A percentile compares a stretch with the other conserved stretches of the same genome.
Evolutionary conservation across 768 basidiomycete species (phyloP).

Genomic region (Tylopilus felleus): DNA sequence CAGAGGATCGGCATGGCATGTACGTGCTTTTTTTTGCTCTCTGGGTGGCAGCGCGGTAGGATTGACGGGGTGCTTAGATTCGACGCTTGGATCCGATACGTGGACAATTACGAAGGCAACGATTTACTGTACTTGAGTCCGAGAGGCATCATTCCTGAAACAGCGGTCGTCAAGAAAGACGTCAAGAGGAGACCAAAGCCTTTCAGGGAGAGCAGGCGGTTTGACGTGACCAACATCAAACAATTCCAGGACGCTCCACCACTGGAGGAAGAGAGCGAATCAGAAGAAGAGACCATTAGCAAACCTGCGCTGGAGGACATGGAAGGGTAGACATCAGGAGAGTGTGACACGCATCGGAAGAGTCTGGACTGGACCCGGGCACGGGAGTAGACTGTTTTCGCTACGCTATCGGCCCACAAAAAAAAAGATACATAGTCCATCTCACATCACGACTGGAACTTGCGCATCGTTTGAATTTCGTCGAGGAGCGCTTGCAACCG

Average conservation of each 20-base stretch:
- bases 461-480: slow-evolving; percentile 87
- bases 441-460: slow-evolving; percentile 68
- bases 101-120: slow-evolving; percentile 72
- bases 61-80: slow-evolving; percentile 44
- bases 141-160: slow-evolving; percentile 70
- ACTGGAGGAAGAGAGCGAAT: slow-evolving; percentile 41
- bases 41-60: not conserved
- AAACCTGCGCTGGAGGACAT: slow-evolving; percentile 48
- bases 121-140: slow-evolving; percentile 79
- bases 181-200: slow-evolving; percentile 50
- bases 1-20: slow-evolving; percentile 78
- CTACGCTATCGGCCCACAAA: not conserved
- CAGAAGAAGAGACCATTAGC: slow-evolving; percentile 41
- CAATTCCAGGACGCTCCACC: slow-evolving; percentile 26
- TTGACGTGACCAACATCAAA: slow-evolving; percentile 53
- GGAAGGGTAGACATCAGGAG: slow-evolving; percentile 37
- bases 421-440: not conserved
- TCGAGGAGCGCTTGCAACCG: slow-evolving; percentile 75
- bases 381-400: slow-evolving; percentile 3
- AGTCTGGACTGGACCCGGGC: too few relatives aligned
- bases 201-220: slow-evolving; percentile 66
- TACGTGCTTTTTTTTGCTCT: slow-evolving; percentile 39
- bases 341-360: not conserved
- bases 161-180: slow-evolving; percentile 62
- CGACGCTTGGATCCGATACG: slow-evolving; percentile 77